Percentiles rank a stretch among this genome's conserved stretches.
These are phyloP conservation scores for Chondrus crispus DNA, from an alignment of 23 red algal species.

Conservation along the genomic window DNA sequence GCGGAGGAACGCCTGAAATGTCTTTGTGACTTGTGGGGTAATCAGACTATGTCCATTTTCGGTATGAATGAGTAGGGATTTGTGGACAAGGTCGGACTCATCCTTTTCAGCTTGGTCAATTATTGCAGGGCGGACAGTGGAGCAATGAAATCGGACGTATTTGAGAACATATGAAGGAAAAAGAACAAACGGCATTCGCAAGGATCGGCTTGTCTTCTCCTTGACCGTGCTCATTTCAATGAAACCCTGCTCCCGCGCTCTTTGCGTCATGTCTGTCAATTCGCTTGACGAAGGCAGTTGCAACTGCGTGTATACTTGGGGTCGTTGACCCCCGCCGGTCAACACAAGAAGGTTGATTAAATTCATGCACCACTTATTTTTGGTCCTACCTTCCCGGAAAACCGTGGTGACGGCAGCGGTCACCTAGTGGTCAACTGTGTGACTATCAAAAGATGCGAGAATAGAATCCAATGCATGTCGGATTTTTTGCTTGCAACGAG, in stretches of 20 bases:
- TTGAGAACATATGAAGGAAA: neutral
- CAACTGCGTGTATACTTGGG: neutral
- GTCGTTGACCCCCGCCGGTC: conserved; percentile 5
- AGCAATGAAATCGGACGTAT: neutral
- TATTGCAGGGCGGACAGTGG: neutral
- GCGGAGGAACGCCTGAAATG: neutral
- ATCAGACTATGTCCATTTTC: neutral
- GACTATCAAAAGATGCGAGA: too few relatives aligned
- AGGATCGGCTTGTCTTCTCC: neutral
- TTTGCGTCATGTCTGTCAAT: neutral
- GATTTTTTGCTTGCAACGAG: too few relatives aligned
- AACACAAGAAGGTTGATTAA: neutral
- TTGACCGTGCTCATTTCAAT: neutral
- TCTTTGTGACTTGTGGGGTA: neutral
- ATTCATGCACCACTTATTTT: conserved; percentile 21
- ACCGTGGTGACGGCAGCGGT: too few relatives aligned
- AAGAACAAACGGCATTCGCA: neutral
- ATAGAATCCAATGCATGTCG: too few relatives aligned
- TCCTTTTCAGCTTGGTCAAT: neutral
- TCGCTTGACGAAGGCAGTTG: neutral
- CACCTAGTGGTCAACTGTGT: too few relatives aligned
- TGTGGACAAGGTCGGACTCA: neutral
- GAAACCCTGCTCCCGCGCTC: too few relatives aligned
- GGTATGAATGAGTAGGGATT: neutral
- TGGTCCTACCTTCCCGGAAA: too few relatives aligned